phyloP scores from a whole-genome alignment of 225 moss, liverwort and hornwort species.

The Pleurozium schreberi region DNA sequence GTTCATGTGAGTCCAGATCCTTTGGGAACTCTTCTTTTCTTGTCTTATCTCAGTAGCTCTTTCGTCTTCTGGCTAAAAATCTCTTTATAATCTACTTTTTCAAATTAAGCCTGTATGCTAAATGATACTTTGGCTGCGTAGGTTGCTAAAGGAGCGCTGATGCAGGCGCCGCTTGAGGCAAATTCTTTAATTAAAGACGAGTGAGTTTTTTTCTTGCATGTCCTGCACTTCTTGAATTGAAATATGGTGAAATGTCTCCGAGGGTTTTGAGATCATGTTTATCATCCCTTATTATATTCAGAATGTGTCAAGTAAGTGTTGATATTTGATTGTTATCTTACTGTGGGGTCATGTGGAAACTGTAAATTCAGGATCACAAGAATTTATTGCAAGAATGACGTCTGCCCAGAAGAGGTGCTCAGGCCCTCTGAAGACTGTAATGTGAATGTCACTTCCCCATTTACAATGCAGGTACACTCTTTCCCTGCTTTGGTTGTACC shows the following conservation, averaged over 20 bases:
- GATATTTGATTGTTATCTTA: not conserved
- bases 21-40: not conserved
- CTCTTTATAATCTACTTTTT: not conserved
- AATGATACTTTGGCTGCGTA: slow-evolving; percentile 15
- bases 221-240: not conserved
- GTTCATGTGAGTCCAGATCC: slow-evolving; percentile 46
- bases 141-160: slow-evolving; percentile 72
- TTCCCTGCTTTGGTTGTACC: not conserved
- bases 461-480: slow-evolving; percentile 73
- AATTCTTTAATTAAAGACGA: slow-evolving; percentile 77
- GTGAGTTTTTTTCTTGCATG: slow-evolving; percentile 21
- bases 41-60: not conserved
- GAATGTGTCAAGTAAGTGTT: not conserved
- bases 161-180: slow-evolving; percentile 84
- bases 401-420: slow-evolving; percentile 74
- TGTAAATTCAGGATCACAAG: slow-evolving; percentile 47
- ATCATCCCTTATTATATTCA: not conserved
- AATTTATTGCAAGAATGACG: slow-evolving; percentile 50
- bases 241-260: not conserved
- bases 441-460: slow-evolving; percentile 76
- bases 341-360: not conserved
- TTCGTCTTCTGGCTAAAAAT: not conserved
- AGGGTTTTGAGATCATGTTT: not conserved
- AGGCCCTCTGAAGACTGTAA: slow-evolving; percentile 92
- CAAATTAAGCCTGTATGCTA: not conserved